Evolutionary conservation across 1,284 basidiomycete species (phyloP).

Genomic region (Rhodotorula sp.): DNA sequence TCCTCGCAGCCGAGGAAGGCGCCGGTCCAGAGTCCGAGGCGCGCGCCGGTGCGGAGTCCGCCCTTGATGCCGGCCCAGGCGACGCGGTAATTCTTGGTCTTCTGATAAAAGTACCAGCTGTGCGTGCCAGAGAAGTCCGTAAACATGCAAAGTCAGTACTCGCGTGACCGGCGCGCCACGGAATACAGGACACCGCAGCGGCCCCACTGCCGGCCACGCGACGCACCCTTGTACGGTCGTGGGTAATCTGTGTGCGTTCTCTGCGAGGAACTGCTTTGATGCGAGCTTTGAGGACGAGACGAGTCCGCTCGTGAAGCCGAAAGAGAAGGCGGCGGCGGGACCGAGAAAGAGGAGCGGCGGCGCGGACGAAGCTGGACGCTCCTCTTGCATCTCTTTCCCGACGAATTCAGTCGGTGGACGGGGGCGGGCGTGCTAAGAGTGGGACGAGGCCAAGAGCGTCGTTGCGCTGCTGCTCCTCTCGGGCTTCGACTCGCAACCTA

Average conservation of each 20-base stretch:
- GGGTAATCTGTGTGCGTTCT: constrained; percentile 69
- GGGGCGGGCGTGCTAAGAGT: too few species aligned
- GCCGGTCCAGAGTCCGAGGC: constrained; percentile 54
- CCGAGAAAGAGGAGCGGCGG: constrained; percentile 31
- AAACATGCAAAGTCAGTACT: neutral
- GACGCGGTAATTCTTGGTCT: constrained; percentile 83
- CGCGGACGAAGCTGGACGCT: too few species aligned
- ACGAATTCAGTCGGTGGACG: too few species aligned
- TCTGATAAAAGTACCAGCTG: constrained; percentile 82
- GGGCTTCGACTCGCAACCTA: too few species aligned
- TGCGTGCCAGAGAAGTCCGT: neutral
- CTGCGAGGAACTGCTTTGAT: constrained; percentile 57
- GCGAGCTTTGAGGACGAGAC: constrained; percentile 50
- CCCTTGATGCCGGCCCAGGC: constrained; percentile 68
- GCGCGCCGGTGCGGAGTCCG: constrained; percentile 60
- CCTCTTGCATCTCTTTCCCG: too few species aligned
- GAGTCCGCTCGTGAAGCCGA: constrained; percentile 44
- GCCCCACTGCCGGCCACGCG: too few species aligned
- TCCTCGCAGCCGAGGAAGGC: constrained; percentile 40
- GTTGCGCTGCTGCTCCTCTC: too few species aligned
- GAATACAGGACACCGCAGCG: neutral
- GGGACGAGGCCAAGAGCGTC: too few species aligned
- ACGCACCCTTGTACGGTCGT: constrained; percentile 65
- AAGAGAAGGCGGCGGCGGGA: constrained; percentile 33
- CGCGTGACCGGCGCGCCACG: neutral